Percentiles rank a stretch among this genome's conserved stretches.
Evolutionary conservation across 495 filamentous ascomycete species (phyloP).

Genomic region (Penicillium roqueforti): DNA sequence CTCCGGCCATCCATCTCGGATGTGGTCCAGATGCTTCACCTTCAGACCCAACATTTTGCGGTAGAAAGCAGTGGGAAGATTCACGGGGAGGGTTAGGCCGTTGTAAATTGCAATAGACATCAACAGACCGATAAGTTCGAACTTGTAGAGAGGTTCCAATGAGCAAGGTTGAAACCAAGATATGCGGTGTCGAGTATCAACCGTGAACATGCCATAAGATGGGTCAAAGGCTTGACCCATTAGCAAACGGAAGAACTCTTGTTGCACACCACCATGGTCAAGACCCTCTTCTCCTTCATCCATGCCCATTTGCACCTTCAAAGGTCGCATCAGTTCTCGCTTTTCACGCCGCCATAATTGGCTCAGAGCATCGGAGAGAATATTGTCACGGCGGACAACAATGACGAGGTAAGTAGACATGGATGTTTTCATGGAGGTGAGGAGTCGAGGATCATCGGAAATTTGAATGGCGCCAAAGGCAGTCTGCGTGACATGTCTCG

Average conservation of each 20-base stretch:
- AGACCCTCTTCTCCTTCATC: constrained; percentile 80
- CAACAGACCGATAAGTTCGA: constrained; percentile 82
- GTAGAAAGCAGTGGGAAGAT: constrained; percentile 81
- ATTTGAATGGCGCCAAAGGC: constrained; percentile 43
- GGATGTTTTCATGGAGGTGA: constrained; percentile 59
- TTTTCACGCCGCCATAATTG: constrained; percentile 83
- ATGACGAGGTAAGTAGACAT: constrained; percentile 71
- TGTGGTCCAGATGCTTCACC: constrained; percentile 65
- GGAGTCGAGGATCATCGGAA: constrained; percentile 47
- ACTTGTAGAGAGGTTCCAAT: constrained; percentile 78
- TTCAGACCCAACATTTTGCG: constrained; percentile 63
- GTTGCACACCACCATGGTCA: constrained; percentile 90
- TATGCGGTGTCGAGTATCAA: constrained; percentile 67
- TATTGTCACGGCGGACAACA: constrained; percentile 63
- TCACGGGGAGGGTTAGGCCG: constrained; percentile 82
- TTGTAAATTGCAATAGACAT: constrained; percentile 93
- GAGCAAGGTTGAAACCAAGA: constrained; percentile 85
- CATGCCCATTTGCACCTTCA: constrained; percentile 84
- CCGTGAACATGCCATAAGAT: constrained; percentile 71
- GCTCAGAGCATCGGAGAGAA: constrained; percentile 75
- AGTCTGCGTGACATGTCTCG: constrained; percentile 57
- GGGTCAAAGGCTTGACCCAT: constrained; percentile 73
- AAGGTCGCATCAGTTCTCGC: constrained; percentile 74
- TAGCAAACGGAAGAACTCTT: constrained; percentile 87
- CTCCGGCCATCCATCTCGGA: constrained; percentile 83